Evolutionary conservation across 306 rosid species (phyloP).

Genomic region (Glycine tomentella): DNA sequence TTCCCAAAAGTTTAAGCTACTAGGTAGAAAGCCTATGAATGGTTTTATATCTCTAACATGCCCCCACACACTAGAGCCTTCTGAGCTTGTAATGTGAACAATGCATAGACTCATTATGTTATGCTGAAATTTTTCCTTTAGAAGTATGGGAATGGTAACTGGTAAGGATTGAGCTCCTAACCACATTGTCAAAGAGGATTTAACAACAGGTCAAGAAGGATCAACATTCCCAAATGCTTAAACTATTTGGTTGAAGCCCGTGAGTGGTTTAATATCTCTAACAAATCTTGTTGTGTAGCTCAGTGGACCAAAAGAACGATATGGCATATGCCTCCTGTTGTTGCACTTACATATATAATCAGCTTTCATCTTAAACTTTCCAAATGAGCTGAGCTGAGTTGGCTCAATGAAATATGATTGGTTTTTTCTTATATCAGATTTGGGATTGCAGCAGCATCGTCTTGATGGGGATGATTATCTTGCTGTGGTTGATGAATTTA

Average conservation of each 20-base stretch:
- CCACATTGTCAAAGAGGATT: not conserved
- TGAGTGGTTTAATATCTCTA: constrained; percentile 15
- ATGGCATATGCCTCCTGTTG: not conserved
- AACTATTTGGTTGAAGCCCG: constrained; percentile 26
- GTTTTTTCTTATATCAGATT: constrained; percentile 59
- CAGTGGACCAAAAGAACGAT: constrained; percentile 1
- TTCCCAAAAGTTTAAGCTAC: not conserved
- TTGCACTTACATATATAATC: constrained; percentile 19
- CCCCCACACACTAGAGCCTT: not conserved
- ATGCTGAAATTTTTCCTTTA: constrained; percentile 6
- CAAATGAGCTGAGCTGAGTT: constrained; percentile 37
- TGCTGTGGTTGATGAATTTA: constrained; percentile 91
- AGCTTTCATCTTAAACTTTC: constrained; percentile 23
- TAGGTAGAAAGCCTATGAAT: constrained; percentile 14
- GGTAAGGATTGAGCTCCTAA: constrained; percentile 6
- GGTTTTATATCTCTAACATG: constrained; percentile 20
- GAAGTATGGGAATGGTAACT: not conserved
- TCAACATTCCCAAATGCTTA: constrained; percentile 20
- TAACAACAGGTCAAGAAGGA: constrained; percentile 11
- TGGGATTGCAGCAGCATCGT: constrained; percentile 90
- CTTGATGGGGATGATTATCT: constrained; percentile 94
- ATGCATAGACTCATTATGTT: constrained; percentile 7
- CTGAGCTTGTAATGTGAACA: constrained; percentile 11
- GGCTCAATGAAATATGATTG: constrained; percentile 22
- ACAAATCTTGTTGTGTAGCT: constrained; percentile 26